Conservation (phyloP, 2,329 filamentous ascomycete species). For the Aureobasidium sp. region DNA sequence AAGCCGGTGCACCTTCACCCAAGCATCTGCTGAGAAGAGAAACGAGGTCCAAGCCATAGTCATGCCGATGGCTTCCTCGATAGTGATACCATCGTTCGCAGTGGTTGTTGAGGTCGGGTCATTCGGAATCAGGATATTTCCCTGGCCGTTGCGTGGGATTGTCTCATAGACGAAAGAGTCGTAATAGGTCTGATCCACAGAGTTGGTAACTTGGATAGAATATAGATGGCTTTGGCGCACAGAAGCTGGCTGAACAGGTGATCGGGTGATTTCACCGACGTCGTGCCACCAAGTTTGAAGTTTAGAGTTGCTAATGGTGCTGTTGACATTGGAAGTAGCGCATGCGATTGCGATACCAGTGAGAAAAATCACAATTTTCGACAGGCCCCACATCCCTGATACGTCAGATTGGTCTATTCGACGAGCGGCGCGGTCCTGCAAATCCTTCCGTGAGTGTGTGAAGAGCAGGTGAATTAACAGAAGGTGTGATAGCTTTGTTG, state of each 20-base stretch:
- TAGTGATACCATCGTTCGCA: not conserved
- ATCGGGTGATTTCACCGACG: not conserved
- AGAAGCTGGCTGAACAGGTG: not conserved
- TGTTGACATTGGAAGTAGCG: not conserved
- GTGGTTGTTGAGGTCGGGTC: constrained; percentile 1
- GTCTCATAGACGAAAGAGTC: constrained; percentile 4
- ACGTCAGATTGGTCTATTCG: not conserved
- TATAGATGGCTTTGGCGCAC: constrained; percentile 1
- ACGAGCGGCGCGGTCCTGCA: not conserved
- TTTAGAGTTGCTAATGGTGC: not conserved
- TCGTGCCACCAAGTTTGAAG: constrained; percentile 4
- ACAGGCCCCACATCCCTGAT: not conserved
- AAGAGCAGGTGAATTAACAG: not conserved
- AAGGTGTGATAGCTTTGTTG: not conserved
- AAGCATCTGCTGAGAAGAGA: not conserved
- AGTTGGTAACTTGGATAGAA: constrained; percentile 1
- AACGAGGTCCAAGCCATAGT: constrained; percentile 2
- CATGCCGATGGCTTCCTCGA: constrained; percentile 4
- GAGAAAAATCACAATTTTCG: not conserved
- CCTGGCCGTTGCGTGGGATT: constrained; percentile 6
- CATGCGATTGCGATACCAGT: not conserved
- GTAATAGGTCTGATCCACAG: constrained; percentile 2
- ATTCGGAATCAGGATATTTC: not conserved
- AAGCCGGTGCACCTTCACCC: not conserved
- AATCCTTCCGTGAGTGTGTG: not conserved